These are phyloP conservation scores for Bodo saltans DNA, from an alignment of 78 protist genomes.

Conservation along the genomic window DNA sequence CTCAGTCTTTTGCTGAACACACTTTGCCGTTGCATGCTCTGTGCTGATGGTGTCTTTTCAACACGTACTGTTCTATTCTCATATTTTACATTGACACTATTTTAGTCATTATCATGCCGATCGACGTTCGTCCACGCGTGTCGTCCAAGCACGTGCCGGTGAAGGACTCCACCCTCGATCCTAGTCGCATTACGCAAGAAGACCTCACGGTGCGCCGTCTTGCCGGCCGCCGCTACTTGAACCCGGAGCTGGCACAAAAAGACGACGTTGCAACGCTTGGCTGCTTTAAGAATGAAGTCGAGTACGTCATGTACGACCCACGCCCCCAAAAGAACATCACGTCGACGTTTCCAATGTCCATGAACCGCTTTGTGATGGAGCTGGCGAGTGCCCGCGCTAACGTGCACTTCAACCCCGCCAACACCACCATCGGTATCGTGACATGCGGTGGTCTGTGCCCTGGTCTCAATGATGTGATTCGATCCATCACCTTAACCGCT, in stretches of 20 bases:
- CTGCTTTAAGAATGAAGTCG: background rate
- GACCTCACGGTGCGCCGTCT: background rate
- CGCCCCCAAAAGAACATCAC: background rate
- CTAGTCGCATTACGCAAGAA: background rate
- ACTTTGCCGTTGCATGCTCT: no score
- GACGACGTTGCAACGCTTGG: background rate
- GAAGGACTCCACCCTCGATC: no score
- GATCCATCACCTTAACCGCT: slow-evolving; percentile 16
- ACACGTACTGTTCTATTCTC: no score
- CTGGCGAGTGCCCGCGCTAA: background rate
- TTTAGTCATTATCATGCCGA: no score
- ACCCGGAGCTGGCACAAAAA: background rate
- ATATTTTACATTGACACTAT: no score
- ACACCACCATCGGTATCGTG: slow-evolving; percentile 20
- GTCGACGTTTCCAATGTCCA: background rate
- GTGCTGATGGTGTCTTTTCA: no score
- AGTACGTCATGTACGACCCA: background rate
- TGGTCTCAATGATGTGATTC: slow-evolving; percentile 47
- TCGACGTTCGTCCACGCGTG: no score
- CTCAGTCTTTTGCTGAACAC: no score
- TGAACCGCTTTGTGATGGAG: background rate
- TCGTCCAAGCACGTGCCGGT: no score
- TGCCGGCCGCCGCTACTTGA: background rate
- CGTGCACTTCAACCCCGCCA: background rate
- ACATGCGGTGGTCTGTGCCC: slow-evolving; percentile 63